Conservation (phyloP, 768 basidiomycete species). For the Russula vinacea region DNA sequence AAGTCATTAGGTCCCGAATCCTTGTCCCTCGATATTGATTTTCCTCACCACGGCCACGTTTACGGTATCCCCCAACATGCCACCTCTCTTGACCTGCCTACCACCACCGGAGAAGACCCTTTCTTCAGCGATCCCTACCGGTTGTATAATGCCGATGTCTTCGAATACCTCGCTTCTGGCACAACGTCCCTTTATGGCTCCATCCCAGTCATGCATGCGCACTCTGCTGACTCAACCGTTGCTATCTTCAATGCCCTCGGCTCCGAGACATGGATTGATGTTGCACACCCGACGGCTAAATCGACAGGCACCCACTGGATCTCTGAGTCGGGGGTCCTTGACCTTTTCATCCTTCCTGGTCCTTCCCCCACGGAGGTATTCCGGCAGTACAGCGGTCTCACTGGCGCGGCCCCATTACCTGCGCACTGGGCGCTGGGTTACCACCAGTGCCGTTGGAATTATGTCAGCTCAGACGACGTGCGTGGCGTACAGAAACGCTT, state of each 20-base stretch:
- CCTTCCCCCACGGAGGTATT: conserved; percentile 82
- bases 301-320: conserved; percentile 94
- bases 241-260: conserved; percentile 83
- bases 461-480: conserved; percentile 85
- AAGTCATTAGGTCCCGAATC: conserved; percentile 81
- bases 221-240: conserved; percentile 81
- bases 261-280: conserved; percentile 95
- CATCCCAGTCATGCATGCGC: conserved; percentile 91
- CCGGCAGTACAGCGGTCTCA: conserved; percentile 78
- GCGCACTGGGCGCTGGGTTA: conserved; percentile 90
- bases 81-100: conserved; percentile 81
- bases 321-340: conserved; percentile 94
- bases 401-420: conserved; percentile 85
- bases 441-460: conserved; percentile 99
- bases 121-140: conserved; percentile 89
- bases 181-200: conserved; percentile 85
- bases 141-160: conserved; percentile 92
- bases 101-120: conserved; percentile 74
- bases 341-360: conserved; percentile 90
- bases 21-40: conserved; percentile 85
- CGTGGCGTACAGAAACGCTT: conserved; percentile 80
- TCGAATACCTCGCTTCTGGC: conserved; percentile 86
- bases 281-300: conserved; percentile 61
- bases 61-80: conserved; percentile 98
- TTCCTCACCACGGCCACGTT: conserved; percentile 86